Evolutionary conservation across 2,329 filamentous ascomycete genomes (phyloP).

Genomic region (Metarhizium humberi): DNA sequence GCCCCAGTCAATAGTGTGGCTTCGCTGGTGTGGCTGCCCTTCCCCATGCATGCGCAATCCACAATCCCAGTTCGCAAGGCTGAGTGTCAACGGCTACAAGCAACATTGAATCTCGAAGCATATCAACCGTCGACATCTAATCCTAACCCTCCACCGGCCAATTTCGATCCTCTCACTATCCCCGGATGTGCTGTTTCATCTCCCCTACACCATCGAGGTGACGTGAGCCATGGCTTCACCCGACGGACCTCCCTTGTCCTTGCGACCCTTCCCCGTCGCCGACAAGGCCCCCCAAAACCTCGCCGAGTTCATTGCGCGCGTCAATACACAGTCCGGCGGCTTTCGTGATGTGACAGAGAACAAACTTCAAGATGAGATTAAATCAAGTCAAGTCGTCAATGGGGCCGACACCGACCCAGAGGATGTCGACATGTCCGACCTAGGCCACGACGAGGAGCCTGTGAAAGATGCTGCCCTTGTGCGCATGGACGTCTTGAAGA

Average conservation of each 20-base stretch:
- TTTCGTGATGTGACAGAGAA: slow-evolving; percentile 74
- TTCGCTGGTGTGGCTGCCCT: background rate
- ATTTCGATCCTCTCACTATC: too few species aligned
- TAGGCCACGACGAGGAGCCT: slow-evolving; percentile 34
- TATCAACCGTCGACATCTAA: background rate
- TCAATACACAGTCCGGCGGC: slow-evolving; percentile 68
- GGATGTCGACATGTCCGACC: slow-evolving; percentile 36
- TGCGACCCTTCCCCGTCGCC: slow-evolving; percentile 37
- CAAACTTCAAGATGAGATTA: slow-evolving; percentile 60
- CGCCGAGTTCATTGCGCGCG: slow-evolving; percentile 67
- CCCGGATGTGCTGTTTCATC: background rate
- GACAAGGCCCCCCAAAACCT: slow-evolving; percentile 52
- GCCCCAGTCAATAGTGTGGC: too few species aligned
- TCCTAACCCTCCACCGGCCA: background rate
- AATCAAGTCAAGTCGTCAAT: slow-evolving; percentile 30
- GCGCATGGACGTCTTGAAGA: slow-evolving; percentile 47
- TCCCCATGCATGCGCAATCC: background rate
- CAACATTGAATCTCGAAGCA: background rate
- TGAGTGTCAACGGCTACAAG: too few species aligned
- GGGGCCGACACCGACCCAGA: slow-evolving; percentile 31
- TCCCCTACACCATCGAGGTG: background rate
- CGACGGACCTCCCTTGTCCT: slow-evolving; percentile 25
- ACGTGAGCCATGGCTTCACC: slow-evolving; percentile 18
- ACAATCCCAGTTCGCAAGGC: background rate
- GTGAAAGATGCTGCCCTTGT: slow-evolving; percentile 38